These are phyloP conservation scores for Trichosporon ovoides DNA, from an alignment of 1,284 basidiomycete genomes.

Conservation along the genomic window DNA sequence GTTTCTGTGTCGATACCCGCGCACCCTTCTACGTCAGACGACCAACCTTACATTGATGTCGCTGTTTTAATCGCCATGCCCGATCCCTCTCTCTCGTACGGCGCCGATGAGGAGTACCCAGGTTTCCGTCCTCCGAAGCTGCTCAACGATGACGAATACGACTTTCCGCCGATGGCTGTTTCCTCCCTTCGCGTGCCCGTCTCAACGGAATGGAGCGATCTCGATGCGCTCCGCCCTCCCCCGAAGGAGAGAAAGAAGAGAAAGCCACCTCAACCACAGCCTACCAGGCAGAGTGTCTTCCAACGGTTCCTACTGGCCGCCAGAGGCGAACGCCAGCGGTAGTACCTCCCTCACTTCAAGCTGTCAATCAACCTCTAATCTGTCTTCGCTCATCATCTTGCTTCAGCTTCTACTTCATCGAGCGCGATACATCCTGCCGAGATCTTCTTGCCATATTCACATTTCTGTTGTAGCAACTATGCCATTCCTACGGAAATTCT, in stretches of 20 bases:
- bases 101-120: conserved; percentile 2
- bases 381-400: background rate
- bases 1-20: conserved; percentile 7
- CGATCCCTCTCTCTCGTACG: background rate
- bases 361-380: background rate
- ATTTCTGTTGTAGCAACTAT: conserved; percentile 5
- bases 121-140: background rate
- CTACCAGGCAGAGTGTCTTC: background rate
- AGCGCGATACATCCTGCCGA: background rate
- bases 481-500: background rate
- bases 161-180: conserved; percentile 10
- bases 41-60: conserved; percentile 9
- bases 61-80: conserved; percentile 23
- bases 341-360: background rate
- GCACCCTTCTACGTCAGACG: background rate
- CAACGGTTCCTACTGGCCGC: background rate
- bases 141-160: conserved; percentile 9
- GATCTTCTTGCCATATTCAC: background rate
- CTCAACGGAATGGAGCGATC: conserved; percentile 8
- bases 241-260: background rate
- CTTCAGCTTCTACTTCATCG: background rate
- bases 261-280: background rate
- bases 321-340: background rate
- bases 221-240: conserved; percentile 12
- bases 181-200: background rate